These are phyloP conservation scores for Paramecium caudatum DNA, from an alignment of 73 alveolate genomes.

Conservation along the genomic window DNA sequence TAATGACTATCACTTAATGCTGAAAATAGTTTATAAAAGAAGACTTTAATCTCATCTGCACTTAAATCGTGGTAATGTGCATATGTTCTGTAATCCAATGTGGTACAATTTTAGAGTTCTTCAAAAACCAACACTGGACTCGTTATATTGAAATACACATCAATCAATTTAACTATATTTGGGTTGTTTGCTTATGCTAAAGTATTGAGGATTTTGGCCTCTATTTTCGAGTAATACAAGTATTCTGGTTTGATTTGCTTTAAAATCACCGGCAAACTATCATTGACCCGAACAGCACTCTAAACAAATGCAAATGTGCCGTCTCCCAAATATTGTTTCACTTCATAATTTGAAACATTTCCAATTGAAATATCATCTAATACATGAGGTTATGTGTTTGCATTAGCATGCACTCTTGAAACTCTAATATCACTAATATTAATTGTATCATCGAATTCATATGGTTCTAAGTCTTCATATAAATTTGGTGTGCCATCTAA, in stretches of 20 bases:
- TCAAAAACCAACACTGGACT: conserved; percentile 47
- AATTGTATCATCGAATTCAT: background rate
- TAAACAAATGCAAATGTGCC: conserved; percentile 48
- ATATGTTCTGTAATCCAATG: conserved; percentile 36
- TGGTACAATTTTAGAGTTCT: background rate
- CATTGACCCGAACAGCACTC: background rate
- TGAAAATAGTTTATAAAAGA: background rate
- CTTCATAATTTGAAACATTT: background rate
- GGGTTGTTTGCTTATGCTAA: background rate
- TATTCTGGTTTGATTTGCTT: conserved; percentile 18
- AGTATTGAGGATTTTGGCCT: background rate
- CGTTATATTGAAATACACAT: background rate
- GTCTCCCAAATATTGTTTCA: conserved; percentile 8
- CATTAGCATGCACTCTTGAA: conserved; percentile 29
- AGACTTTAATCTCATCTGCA: background rate
- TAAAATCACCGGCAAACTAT: background rate
- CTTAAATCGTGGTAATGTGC: background rate
- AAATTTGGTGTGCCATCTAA: conserved; percentile 37
- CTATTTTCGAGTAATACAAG: background rate
- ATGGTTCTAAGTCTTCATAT: conserved; percentile 9
- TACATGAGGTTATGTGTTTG: background rate
- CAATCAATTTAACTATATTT: background rate
- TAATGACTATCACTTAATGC: background rate
- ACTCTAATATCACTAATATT: conserved; percentile 22
- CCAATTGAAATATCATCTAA: background rate